These are phyloP conservation scores for Hibiscus trionum DNA, from an alignment of 345 rosid genomes.

Conservation along the genomic window DNA sequence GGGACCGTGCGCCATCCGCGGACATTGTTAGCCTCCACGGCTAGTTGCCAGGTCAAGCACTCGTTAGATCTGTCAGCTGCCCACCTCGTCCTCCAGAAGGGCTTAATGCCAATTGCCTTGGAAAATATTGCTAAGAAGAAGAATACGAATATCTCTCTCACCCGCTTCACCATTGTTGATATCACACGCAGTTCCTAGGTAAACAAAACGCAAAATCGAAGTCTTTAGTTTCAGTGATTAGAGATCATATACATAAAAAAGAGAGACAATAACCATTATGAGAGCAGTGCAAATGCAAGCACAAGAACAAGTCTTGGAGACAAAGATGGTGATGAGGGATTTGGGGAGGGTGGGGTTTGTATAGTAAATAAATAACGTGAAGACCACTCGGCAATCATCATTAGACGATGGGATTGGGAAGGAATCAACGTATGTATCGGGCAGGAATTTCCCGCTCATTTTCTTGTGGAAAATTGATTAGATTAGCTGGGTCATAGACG, in stretches of 20 bases:
- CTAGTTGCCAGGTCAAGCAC: slow-evolving; percentile 5
- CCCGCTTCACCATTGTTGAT: slow-evolving; percentile 17
- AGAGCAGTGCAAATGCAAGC: slow-evolving; percentile 1
- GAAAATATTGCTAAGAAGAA: slow-evolving; percentile 28
- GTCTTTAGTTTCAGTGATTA: neutral
- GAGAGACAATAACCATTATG: neutral
- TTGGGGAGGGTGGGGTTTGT: neutral
- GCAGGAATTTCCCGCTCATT: neutral
- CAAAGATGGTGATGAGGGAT: neutral
- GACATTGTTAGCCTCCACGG: slow-evolving; percentile 9
- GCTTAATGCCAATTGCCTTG: neutral
- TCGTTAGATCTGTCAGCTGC: neutral
- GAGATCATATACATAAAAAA: neutral
- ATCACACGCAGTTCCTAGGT: neutral
- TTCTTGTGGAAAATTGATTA: neutral
- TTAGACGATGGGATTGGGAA: neutral
- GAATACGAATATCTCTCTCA: slow-evolving; percentile 21
- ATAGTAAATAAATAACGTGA: neutral
- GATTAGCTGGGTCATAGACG: neutral
- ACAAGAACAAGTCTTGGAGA: neutral
- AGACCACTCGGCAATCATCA: neutral
- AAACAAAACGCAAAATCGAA: neutral
- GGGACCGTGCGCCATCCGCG: slow-evolving; percentile 10
- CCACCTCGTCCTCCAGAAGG: neutral
- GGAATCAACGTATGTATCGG: neutral